These are phyloP conservation scores for Hylodesmum podocarpum DNA, from an alignment of 306 rosid species.

Conservation along the genomic window DNA sequence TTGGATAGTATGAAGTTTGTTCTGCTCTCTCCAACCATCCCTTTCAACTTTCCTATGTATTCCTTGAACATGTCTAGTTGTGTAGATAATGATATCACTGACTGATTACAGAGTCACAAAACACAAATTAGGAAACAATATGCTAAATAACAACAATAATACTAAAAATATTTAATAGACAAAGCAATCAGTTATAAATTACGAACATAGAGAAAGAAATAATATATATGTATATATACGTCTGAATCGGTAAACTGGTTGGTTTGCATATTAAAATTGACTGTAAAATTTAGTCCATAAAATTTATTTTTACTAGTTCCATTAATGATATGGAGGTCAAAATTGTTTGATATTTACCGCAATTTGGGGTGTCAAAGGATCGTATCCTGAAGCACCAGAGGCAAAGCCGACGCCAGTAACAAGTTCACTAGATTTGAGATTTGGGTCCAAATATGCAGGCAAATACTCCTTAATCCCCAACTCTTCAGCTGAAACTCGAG, in stretches of 20 bases:
- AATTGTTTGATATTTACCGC: constrained; percentile 39
- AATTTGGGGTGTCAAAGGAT: constrained; percentile 64
- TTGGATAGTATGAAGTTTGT: constrained; percentile 52
- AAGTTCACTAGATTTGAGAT: constrained; percentile 55
- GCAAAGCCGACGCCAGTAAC: constrained; percentile 73
- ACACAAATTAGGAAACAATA: not conserved
- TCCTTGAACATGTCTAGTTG: constrained; percentile 67
- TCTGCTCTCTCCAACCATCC: constrained; percentile 48
- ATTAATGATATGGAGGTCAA: not conserved
- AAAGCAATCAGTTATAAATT: no score
- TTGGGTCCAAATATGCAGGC: constrained; percentile 68
- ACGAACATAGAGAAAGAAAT: no score
- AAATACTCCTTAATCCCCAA: constrained; percentile 59
- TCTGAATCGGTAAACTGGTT: no score
- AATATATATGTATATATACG: no score
- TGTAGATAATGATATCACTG: constrained; percentile 47
- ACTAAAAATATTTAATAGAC: no score
- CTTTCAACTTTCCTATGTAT: constrained; percentile 54
- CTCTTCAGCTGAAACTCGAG: constrained; percentile 44
- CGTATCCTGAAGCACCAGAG: constrained; percentile 84
- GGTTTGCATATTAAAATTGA: no score
- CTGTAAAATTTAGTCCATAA: no score
- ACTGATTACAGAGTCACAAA: constrained; percentile 30
- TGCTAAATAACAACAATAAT: no score
- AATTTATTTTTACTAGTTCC: no score